These are phyloP conservation scores for Macadamia integrifolia DNA, from an alignment of 164 flowering plant species.

Conservation along the genomic window DNA sequence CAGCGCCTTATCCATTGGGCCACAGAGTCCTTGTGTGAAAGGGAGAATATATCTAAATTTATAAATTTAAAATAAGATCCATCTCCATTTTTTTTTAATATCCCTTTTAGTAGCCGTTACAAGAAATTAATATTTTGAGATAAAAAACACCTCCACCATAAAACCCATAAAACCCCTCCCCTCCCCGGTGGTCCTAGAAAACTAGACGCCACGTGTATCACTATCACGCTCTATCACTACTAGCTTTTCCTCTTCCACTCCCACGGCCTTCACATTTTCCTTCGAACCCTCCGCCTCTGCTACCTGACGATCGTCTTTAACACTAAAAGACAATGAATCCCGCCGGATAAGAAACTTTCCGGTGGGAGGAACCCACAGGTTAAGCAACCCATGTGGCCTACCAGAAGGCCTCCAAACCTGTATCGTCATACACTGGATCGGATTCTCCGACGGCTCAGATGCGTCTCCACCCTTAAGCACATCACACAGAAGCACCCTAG, in stretches of 20 bases:
- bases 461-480: slow-evolving; percentile 34
- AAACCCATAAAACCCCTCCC: no score
- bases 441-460: slow-evolving; percentile 33
- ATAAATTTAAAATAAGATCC: no score
- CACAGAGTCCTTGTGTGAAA: slow-evolving; percentile 31
- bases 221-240: no score
- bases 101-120: no score
- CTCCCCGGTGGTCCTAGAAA: no score
- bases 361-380: slow-evolving; percentile 43
- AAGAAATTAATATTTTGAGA: no score
- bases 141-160: no score
- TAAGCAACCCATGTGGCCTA: slow-evolving; percentile 36
- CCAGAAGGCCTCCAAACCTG: slow-evolving; percentile 37
- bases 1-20: slow-evolving; percentile 86
- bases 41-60: no score
- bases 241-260: not conserved
- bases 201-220: no score
- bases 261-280: not conserved
- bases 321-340: slow-evolving; percentile 32
- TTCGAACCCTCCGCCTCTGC: slow-evolving; percentile 1
- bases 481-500: slow-evolving; percentile 39
- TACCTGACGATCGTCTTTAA: slow-evolving; percentile 13
- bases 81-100: no score
- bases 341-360: slow-evolving; percentile 31
- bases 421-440: slow-evolving; percentile 36